Evolutionary conservation across 768 basidiomycete genomes (phyloP).

Genomic region (Suillus brevipes): DNA sequence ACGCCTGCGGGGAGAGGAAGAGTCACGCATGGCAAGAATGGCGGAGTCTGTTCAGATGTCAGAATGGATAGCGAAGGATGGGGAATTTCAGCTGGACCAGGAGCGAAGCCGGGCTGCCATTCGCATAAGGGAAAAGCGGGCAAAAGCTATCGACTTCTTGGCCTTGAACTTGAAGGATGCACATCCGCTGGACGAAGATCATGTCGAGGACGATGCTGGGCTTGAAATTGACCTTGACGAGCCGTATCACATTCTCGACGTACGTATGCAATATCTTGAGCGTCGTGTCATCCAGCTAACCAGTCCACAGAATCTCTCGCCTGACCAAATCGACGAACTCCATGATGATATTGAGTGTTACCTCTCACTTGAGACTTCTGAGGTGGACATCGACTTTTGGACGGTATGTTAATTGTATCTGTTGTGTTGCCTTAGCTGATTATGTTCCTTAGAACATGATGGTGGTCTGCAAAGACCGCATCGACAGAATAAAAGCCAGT

Average conservation of each 20-base stretch:
- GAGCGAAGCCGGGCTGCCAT: slow-evolving; percentile 89
- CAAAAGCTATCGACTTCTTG: slow-evolving; percentile 98
- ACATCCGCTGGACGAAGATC: slow-evolving; percentile 65
- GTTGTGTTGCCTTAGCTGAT: slow-evolving; percentile 9
- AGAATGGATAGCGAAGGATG: slow-evolving; percentile 96
- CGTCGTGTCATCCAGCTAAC: slow-evolving; percentile 6
- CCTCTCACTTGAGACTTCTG: slow-evolving; percentile 78
- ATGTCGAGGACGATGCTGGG: slow-evolving; percentile 80
- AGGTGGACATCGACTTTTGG: slow-evolving; percentile 96
- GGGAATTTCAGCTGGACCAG: slow-evolving; percentile 95
- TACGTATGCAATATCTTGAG: slow-evolving; percentile 38
- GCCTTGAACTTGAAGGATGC: slow-evolving; percentile 95
- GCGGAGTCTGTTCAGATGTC: slow-evolving; percentile 98
- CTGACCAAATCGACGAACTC: slow-evolving; percentile 87
- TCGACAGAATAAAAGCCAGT: slow-evolving; percentile 71
- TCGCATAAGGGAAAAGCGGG: slow-evolving; percentile 92
- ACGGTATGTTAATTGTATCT: slow-evolving; percentile 54
- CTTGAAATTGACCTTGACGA: slow-evolving; percentile 98
- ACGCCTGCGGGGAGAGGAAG: slow-evolving; percentile 88
- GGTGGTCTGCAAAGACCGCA: slow-evolving; percentile 89
- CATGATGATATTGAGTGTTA: slow-evolving; percentile 95
- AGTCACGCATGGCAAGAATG: slow-evolving; percentile 80
- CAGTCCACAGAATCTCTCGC: slow-evolving; percentile 68
- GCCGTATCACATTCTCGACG: slow-evolving; percentile 96
- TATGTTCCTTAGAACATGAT: slow-evolving; percentile 77